Evolutionary conservation across 2,329 filamentous ascomycete species (phyloP).

Genomic region (Pyrenophora graminea): DNA sequence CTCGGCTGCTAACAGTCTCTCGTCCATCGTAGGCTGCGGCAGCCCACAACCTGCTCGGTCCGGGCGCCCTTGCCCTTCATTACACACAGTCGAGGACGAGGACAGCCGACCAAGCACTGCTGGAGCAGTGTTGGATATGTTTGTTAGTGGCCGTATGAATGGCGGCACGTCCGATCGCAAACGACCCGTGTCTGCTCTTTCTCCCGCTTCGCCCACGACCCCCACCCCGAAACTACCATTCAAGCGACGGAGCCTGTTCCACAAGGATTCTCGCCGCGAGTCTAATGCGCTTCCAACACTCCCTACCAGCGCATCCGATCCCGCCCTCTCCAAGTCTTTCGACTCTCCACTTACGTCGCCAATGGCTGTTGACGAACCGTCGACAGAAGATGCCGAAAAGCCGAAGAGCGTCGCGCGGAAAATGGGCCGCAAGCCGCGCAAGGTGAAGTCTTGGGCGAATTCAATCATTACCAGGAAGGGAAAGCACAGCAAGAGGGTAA

Average conservation of each 20-base stretch:
- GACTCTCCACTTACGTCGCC: slow-evolving; percentile 37
- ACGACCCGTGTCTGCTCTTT: slow-evolving; percentile 45
- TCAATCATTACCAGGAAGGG: slow-evolving; percentile 68
- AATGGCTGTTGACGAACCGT: slow-evolving; percentile 29
- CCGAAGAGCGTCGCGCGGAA: slow-evolving; percentile 56
- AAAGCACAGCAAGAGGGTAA: slow-evolving; percentile 55
- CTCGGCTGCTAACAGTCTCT: slow-evolving; percentile 77
- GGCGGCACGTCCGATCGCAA: slow-evolving; percentile 35
- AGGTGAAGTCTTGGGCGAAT: slow-evolving; percentile 74
- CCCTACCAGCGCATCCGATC: slow-evolving; percentile 41
- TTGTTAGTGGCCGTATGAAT: slow-evolving; percentile 30
- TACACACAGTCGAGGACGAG: slow-evolving; percentile 50
- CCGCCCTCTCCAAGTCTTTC: slow-evolving; percentile 35
- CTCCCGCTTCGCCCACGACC: slow-evolving; percentile 22
- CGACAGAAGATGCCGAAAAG: slow-evolving; percentile 51
- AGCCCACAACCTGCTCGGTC: slow-evolving; percentile 52
- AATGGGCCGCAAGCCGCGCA: slow-evolving; percentile 60
- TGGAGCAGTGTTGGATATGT: slow-evolving; percentile 66
- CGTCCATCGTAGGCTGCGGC: slow-evolving; percentile 70
- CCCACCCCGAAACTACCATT: slow-evolving; percentile 19
- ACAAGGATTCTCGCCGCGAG: slow-evolving; percentile 57
- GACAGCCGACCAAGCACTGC: slow-evolving; percentile 66
- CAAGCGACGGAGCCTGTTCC: slow-evolving; percentile 47
- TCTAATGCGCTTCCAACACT: slow-evolving; percentile 43
- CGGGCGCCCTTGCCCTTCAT: slow-evolving; percentile 42